phyloP scores from a whole-genome alignment of 2,329 filamentous ascomycete species.

The Aspergillus udagawae region DNA sequence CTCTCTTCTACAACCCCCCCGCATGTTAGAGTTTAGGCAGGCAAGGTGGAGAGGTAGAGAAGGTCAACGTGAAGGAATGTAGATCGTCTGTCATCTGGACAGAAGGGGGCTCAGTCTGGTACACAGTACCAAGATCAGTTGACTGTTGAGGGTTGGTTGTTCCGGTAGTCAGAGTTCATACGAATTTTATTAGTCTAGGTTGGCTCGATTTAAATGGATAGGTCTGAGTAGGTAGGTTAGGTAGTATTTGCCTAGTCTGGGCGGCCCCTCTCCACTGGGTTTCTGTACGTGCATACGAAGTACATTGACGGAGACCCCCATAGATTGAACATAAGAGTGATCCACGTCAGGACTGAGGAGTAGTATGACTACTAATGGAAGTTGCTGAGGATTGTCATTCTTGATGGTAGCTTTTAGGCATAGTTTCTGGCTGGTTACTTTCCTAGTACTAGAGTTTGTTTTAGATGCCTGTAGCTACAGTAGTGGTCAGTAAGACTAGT shows the following conservation, averaged over 20 bases:
- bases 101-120: background rate
- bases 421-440: background rate
- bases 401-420: background rate
- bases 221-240: too few relatives aligned
- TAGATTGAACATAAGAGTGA: too few relatives aligned
- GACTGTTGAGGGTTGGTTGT: too few relatives aligned
- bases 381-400: background rate
- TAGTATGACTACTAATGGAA: background rate
- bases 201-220: too few relatives aligned
- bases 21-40: slow-evolving; percentile 8
- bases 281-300: background rate
- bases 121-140: slow-evolving; percentile 1
- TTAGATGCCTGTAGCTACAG: background rate
- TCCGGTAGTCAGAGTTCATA: background rate
- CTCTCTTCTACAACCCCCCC: slow-evolving; percentile 1
- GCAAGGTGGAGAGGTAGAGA: background rate
- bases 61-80: background rate
- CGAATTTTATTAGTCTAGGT: too few relatives aligned
- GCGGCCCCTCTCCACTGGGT: slow-evolving; percentile 9
- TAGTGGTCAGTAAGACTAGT: too few relatives aligned
- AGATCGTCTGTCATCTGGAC: background rate
- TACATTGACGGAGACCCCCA: background rate
- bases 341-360: too few relatives aligned
- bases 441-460: background rate
- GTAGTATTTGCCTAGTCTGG: slow-evolving; percentile 16